A percentile compares a stretch with the other conserved stretches of the same genome.
These are phyloP conservation scores for Lactifluus piperatus DNA, from an alignment of 768 basidiomycete species.

Conservation along the genomic window DNA sequence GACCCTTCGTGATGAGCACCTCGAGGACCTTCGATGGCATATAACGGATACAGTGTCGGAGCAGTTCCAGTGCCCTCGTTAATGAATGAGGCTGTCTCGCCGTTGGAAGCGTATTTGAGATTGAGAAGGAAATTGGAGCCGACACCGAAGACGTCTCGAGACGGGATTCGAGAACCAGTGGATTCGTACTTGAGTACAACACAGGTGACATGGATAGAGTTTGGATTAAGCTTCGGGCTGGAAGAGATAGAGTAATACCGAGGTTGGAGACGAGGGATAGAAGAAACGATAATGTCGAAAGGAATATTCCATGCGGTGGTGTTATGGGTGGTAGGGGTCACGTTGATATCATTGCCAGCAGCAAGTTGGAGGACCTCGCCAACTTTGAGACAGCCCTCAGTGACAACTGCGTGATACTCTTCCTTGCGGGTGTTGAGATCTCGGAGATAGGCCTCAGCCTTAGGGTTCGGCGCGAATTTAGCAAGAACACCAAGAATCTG, in stretches of 20 bases:
- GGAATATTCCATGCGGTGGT: constrained; percentile 87
- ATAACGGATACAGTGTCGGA: constrained; percentile 47
- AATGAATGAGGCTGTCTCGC: constrained; percentile 43
- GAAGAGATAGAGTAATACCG: constrained; percentile 99
- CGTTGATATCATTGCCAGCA: constrained; percentile 64
- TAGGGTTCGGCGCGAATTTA: constrained; percentile 78
- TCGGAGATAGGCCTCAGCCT: constrained; percentile 66
- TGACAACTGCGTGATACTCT: constrained; percentile 67
- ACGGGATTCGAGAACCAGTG: constrained; percentile 39
- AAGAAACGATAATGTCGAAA: constrained; percentile 93
- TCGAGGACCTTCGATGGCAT: constrained; percentile 86
- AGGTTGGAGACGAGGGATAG: constrained; percentile 88
- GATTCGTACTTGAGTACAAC: constrained; percentile 94
- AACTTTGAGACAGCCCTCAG: constrained; percentile 79
- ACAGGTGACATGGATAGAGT: constrained; percentile 85
- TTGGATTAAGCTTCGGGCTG: constrained; percentile 86
- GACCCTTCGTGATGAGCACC: constrained; percentile 67
- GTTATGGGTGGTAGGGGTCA: constrained; percentile 53
- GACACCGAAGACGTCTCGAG: constrained; percentile 77
- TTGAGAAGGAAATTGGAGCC: constrained; percentile 95
- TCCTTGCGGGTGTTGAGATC: constrained; percentile 83
- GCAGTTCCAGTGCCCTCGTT: constrained; percentile 30
- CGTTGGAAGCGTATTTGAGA: constrained; percentile 67
- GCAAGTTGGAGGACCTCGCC: constrained; percentile 90
- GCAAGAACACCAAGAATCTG: constrained; percentile 84